phyloP scores from a whole-genome alignment of 2,329 filamentous ascomycete species.

The Septoria linicola region DNA sequence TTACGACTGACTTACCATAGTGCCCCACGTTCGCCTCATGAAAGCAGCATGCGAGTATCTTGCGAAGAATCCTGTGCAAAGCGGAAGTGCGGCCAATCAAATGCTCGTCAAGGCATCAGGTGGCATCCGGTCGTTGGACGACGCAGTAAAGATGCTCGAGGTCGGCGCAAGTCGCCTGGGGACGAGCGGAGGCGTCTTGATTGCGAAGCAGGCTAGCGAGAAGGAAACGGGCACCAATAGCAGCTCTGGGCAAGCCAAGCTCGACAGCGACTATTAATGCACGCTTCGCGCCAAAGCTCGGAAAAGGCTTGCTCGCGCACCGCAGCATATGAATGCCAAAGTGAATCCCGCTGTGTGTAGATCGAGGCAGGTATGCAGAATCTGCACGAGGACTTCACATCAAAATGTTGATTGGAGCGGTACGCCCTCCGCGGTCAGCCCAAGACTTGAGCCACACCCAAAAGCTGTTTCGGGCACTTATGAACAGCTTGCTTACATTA shows the following conservation, averaged over 20 bases:
- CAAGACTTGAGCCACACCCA: no score
- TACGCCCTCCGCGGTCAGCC: no score
- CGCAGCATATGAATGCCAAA: no score
- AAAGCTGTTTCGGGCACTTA: no score
- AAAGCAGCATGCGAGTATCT: constrained; percentile 48
- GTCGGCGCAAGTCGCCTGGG: constrained; percentile 58
- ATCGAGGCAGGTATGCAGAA: no score
- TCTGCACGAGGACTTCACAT: no score
- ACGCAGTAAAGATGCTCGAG: constrained; percentile 55
- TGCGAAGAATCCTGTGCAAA: constrained; percentile 19
- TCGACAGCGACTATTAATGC: not conserved
- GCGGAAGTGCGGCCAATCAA: constrained; percentile 17
- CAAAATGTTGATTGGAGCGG: no score
- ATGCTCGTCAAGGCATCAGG: constrained; percentile 61
- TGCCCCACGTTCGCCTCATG: constrained; percentile 57
- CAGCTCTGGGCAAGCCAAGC: not conserved
- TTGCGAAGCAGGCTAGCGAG: constrained; percentile 51
- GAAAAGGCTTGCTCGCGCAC: no score
- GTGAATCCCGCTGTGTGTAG: no score
- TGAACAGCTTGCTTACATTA: no score
- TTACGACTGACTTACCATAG: constrained; percentile 5
- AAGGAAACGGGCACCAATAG: constrained; percentile 1
- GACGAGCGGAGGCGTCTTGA: constrained; percentile 56
- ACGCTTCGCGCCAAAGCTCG: no score
- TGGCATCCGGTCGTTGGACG: constrained; percentile 53